Evolutionary conservation across 179 eudicot genomes (phyloP), one percentile per base, ranked within the genome.

Genomic region (Vitellaria paradoxa): DNA sequence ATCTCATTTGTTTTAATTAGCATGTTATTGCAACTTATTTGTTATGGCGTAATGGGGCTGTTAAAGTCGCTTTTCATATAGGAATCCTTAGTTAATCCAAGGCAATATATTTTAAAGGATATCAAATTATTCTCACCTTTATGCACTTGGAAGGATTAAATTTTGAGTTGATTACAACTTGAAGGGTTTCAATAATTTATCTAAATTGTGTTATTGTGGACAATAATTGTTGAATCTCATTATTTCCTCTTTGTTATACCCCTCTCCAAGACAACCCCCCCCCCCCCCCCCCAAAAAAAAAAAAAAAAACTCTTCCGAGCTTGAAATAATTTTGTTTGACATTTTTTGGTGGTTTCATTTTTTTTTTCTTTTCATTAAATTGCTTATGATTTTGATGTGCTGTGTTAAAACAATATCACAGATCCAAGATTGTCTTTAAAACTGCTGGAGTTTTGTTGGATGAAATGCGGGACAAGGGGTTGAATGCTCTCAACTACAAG

Each of bases 401-500:
- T 0, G 20, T 55, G 10, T 24, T 26, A 30, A 30, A 30, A 30
- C 37, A 30, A 1, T 2, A 30, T 78, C 76, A 69, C 90, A 93
- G 97, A 62, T 88, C 99, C 72, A 95, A 87, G 83, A 90, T 95
- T 57, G 68, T 91, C 74, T 95, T 93, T 72, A 95, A 95, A 90
- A 95, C 99, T 78, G 97, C 99, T 70, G 99, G 97, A 70, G 99
- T 95, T 68, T 77, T 95, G 81, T 85, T 95, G 82, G 99, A 95
- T 67, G 97, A 95, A 85, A 89, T 95, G 95, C 88, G 93, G 83
- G 97, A 95, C 72, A 95, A 88, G 79, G 99, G 99, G 42, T 56
- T 83, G 63, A 82, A 88, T 81, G 97, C 99, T 9, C 90, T 95
- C 21, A 93, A 93, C 67, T 95, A 93, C 90, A 95, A 95, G 83